These are phyloP conservation scores for Pisolithus tinctorius DNA, from an alignment of 768 basidiomycete genomes.

Conservation along the genomic window DNA sequence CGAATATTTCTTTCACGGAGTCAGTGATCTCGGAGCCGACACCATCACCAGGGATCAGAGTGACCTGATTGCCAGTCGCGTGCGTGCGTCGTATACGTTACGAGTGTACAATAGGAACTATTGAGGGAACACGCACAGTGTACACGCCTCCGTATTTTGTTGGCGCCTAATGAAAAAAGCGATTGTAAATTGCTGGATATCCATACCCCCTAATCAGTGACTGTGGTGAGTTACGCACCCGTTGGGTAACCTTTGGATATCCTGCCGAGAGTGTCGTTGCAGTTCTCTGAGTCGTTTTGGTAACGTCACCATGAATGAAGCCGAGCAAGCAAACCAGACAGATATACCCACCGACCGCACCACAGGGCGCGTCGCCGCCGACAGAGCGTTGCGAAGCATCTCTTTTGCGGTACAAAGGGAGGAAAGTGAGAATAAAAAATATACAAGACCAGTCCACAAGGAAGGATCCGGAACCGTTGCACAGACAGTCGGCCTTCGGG, in stretches of 20 bases:
- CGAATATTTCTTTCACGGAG: slow-evolving; percentile 98
- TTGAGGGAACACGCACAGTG: slow-evolving; percentile 48
- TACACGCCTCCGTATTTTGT: slow-evolving; percentile 93
- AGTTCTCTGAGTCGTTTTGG: slow-evolving; percentile 38
- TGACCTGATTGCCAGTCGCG: slow-evolving; percentile 50
- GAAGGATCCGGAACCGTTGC: background rate
- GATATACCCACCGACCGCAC: slow-evolving; percentile 43
- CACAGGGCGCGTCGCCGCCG: slow-evolving; percentile 48
- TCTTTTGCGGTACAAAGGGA: slow-evolving; percentile 13
- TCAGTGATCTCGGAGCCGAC: slow-evolving; percentile 96
- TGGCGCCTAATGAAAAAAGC: slow-evolving; percentile 46
- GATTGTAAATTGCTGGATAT: slow-evolving; percentile 1
- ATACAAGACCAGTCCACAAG: background rate
- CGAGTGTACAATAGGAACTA: slow-evolving; percentile 1
- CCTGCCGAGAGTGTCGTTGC: slow-evolving; percentile 76
- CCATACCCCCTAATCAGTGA: background rate
- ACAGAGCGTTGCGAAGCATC: slow-evolving; percentile 66
- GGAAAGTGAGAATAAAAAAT: background rate
- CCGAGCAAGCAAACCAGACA: too few relatives aligned
- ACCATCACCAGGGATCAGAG: slow-evolving; percentile 97
- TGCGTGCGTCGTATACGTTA: background rate
- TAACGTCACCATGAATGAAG: background rate
- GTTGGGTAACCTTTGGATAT: slow-evolving; percentile 67
- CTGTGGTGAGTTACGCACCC: slow-evolving; percentile 39
- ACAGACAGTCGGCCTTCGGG: background rate